A percentile compares a stretch with the other conserved stretches of the same genome.
These are phyloP conservation scores for Phymatotrichopsis omnivora DNA, from an alignment of 2,329 filamentous ascomycete species.

Conservation along the genomic window DNA sequence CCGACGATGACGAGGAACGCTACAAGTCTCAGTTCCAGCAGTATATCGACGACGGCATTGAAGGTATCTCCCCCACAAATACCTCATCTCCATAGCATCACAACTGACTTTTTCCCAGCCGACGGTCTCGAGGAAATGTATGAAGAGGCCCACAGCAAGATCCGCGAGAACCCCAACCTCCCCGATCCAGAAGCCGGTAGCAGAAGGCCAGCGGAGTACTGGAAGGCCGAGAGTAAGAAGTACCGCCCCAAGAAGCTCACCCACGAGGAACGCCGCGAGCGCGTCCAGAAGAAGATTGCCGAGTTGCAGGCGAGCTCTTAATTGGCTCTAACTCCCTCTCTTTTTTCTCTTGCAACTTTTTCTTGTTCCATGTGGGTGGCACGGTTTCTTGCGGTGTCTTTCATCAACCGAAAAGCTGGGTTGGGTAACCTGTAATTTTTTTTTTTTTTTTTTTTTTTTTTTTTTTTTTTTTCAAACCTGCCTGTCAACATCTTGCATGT, in stretches of 20 bases:
- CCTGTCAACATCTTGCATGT: too few relatives aligned
- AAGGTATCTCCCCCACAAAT: slow-evolving; percentile 38
- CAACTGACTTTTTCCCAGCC: slow-evolving; percentile 39
- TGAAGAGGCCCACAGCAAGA: slow-evolving; percentile 85
- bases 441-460: too few relatives aligned
- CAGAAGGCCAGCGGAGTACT: slow-evolving; percentile 97
- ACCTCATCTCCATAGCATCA: neutral
- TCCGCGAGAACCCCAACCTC: slow-evolving; percentile 97
- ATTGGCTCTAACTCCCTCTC: too few relatives aligned
- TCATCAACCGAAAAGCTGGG: too few relatives aligned
- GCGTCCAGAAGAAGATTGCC: slow-evolving; percentile 85
- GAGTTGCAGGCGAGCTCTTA: slow-evolving; percentile 48
- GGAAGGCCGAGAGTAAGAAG: slow-evolving; percentile 93
- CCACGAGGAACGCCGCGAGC: slow-evolving; percentile 71
- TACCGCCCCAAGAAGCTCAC: slow-evolving; percentile 66
- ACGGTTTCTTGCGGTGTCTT: slow-evolving; percentile 6
- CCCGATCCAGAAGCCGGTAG: slow-evolving; percentile 61
- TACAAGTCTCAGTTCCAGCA: slow-evolving; percentile 97
- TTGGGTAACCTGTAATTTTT: too few relatives aligned
- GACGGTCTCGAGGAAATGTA: slow-evolving; percentile 97
- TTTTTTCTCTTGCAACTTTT: slow-evolving; percentile 8
- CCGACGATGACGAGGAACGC: slow-evolving; percentile 99
- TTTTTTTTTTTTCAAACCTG: too few relatives aligned
- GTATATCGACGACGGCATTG: slow-evolving; percentile 94
- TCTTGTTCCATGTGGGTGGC: slow-evolving; percentile 1